Percentiles rank a stretch among this genome's conserved stretches.
These are phyloP conservation scores for Panellus pusillus DNA, from an alignment of 768 basidiomycete genomes.

Conservation along the genomic window DNA sequence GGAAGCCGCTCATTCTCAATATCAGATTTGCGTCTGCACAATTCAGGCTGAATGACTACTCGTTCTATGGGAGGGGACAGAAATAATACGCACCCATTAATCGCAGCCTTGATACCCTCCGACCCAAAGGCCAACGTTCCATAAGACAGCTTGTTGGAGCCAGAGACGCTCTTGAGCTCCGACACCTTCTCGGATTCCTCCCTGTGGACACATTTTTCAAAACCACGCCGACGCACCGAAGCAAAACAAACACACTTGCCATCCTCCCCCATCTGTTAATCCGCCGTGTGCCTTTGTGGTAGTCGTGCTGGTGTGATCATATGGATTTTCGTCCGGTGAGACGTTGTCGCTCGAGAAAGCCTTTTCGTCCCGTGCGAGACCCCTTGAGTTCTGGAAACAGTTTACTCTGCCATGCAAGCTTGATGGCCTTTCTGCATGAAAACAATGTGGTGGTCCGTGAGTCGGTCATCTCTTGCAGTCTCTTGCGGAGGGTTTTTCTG, in stretches of 20 bases:
- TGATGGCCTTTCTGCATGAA: too few species aligned
- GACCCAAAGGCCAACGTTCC: conserved; percentile 86
- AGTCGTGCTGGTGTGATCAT: too few species aligned
- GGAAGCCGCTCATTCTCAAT: conserved; percentile 98
- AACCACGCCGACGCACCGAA: conserved; percentile 60
- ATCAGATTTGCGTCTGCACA: conserved; percentile 84
- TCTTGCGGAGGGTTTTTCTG: too few species aligned
- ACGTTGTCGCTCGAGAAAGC: too few species aligned
- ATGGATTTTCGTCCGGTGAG: too few species aligned
- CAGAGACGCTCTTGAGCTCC: conserved; percentile 90
- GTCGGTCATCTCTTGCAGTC: too few species aligned
- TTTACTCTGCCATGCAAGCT: too few species aligned
- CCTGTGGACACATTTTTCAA: conserved; percentile 37
- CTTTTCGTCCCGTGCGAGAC: too few species aligned
- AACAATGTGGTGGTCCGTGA: too few species aligned
- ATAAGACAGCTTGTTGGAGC: conserved; percentile 73
- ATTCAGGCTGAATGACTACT: neutral
- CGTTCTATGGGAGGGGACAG: neutral
- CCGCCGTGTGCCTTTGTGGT: too few species aligned
- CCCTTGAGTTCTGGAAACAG: too few species aligned
- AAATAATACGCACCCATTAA: conserved; percentile 77
- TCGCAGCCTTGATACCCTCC: conserved; percentile 94
- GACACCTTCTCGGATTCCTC: conserved; percentile 98
- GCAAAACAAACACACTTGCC: conserved; percentile 93
- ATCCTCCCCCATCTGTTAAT: too few species aligned